phyloP scores from a whole-genome alignment of 202 grass and related monocot species.

The Bolboschoenoplectus hybrid region DNA sequence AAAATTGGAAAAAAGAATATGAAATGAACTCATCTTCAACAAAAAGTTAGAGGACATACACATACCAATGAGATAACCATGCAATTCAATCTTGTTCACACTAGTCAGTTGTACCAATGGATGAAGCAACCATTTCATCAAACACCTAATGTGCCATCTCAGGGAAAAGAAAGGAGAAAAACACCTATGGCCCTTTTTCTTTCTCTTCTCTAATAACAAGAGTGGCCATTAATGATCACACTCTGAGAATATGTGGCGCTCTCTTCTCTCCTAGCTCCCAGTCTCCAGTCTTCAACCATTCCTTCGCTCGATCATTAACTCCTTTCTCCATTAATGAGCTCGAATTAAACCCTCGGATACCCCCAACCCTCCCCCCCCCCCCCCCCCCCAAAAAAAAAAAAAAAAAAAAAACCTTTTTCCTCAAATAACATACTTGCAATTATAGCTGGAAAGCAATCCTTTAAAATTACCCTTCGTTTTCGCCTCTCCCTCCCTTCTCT shows the following conservation, averaged over 20 bases:
- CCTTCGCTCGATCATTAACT: no score
- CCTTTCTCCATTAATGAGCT: no score
- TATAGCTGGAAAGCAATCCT: neutral
- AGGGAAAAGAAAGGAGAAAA: neutral
- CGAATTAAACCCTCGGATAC: no score
- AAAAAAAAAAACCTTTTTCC: no score
- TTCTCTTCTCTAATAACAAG: no score
- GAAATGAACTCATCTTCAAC: neutral
- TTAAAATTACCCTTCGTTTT: neutral
- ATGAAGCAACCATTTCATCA: constrained; percentile 1
- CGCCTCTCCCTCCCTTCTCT: neutral
- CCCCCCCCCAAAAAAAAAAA: no score
- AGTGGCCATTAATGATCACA: no score
- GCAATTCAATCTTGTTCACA: neutral
- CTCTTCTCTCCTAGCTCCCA: no score
- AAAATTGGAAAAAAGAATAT: neutral
- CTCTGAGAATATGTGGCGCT: no score
- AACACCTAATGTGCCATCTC: constrained; percentile 9
- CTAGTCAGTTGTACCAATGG: constrained; percentile 17
- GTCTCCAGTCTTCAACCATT: neutral
- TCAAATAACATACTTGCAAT: neutral
- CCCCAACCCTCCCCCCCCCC: no score
- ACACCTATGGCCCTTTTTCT: neutral
- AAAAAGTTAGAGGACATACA: neutral
- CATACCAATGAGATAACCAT: constrained; percentile 29